Evolutionary conservation across 1,139 yeast genomes (phyloP), one percentile per base, ranked within the genome.

Genomic region (Pichiaceae sp.): DNA sequence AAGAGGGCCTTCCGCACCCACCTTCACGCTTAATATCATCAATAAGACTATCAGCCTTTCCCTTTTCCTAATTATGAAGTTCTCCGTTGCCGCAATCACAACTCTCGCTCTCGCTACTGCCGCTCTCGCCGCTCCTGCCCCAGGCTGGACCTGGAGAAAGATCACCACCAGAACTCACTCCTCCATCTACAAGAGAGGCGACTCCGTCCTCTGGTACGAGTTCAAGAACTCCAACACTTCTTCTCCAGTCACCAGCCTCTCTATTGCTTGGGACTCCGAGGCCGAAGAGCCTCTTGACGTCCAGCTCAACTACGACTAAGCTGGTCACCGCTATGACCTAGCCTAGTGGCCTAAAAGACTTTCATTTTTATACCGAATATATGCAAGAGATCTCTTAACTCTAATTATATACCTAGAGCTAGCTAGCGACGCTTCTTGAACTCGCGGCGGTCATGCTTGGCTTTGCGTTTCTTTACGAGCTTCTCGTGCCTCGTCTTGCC

Each of bases 381-480:
- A 21, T 21, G 11, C 24, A 7, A 11, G 28, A 25, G 28, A 25
- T 25, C 28, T 25, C 28, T 25, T 8, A 14, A 25, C 8, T 8
- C 16, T 15, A 8, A 25, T 7, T 25, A 12, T 6, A 15, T 25
- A 14, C 16, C 8, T 21, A 21, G 8, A 12, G 8, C 25, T 21
- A 21, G 8, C 12, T 8, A 12, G 25, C 8, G 25, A 21, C 12
- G 25, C 25, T n/a, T 14, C 28, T 25, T 25, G 7, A 11, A 25
- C 16, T 11, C 14, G 14, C 28, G 18, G n/a, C 19, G n/a, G 20
- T 47, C 54, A 55, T 48, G 47, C 39, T 34, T 37, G 40, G 35
- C 54, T 60, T 48, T 59, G 63, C 42, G 57, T 63, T 46, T 47
- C 54, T 27, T 25, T n/a, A 11, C 17, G 14, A 29, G 19, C 30